Base-by-base conservation (phyloP, 495 filamentous ascomycete species). In the Daldinia bambusicola region DNA sequence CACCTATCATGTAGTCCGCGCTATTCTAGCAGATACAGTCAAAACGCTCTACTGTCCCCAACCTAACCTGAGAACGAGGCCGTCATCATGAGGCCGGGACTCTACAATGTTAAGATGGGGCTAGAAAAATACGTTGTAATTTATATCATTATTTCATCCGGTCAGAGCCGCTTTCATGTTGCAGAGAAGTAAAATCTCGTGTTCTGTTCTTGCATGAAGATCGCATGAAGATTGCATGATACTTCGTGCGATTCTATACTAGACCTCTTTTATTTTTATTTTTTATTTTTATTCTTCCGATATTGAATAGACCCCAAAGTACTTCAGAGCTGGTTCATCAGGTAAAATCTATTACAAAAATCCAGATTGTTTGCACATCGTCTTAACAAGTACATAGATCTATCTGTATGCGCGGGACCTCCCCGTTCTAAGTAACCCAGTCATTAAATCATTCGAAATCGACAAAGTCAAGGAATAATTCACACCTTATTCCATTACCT, bases 1-100 rank as follows among this genome's bases (percentile, higher is more conserved):
- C 32, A 18, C 75, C 75, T 71, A 66, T 75, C 69, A 56, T 70
- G 26, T 60, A 59, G 26, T 60, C 50, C 52, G 14, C 52, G 16
- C 30, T 41, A 57, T 37, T 63, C 59, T 53, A n/a, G 43, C 59
- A 66, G 63, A 37, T 16, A 45, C 67, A 51, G 53, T 60, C 69
- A 26, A 41, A 50, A 45, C 38, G 16, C 63, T 53, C 57, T 55
- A 60, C 63, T 53, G 20, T n/a, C 51, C 51, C 66, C 66, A 69
- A 70, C 62, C 66, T 55, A 37, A 55, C 66, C 20, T 31, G 41
- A 59, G 41, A 68, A 61, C 68, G 61, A 43, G 65, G 8, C 48
- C 41, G 16, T 48, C 34, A 45, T 64, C 48, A 43, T 61, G 67
- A 55, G 56, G 50, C 45, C 14, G 56, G 30, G 22, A 48, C 4